Base-by-base conservation (phyloP, 2,329 filamentous ascomycete genomes). In the Pseudogymnoascus sp. region DNA sequence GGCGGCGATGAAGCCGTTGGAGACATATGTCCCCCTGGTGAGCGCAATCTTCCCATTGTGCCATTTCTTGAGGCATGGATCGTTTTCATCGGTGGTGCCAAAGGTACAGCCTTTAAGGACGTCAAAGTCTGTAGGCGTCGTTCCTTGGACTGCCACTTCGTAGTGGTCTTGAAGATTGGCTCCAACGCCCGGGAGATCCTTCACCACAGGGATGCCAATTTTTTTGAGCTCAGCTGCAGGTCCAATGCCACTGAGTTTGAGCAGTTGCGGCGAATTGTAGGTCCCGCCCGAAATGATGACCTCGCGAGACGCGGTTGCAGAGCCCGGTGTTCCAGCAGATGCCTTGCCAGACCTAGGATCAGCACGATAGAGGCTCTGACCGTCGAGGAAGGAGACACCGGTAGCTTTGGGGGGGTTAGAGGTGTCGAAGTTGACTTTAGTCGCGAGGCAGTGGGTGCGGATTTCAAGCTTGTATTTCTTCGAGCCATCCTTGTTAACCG, bases 111-210 rank as follows among this genome's bases (percentile, higher is more conserved):
- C 72, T 4, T 72, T 66, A 25, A 75, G 68, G 23, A 75, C 65
- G 2, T 69, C 69, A 67, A 77, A 79, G 63, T 76, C 71, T 40
- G 70, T 75, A 2, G 72, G 75, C 4, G 70, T 63, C n/a, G 79
- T 74, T 25, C 76, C 80, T 37, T 78, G 70, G 21, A 81, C 73
- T 21, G 73, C 72, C 55, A 81, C 76, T 69, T 80, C 81, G 70
- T 81, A 81, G 64, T 81, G 80, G 70, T 87, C 83, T 69, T 83
- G 78, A 1, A 87, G 75, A 71, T 88, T 87, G 49, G 76, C 78
- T 41, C 86, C 87, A n/a, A 89, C 84, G 9, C 88, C 85, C 0
- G 85, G 84, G 1, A 86, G 76, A 67, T 88, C 78, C 2, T 64
- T 83, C 33, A 87, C 67, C 2, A 86, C 74, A 1, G 76, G 72